phyloP scores from a whole-genome alignment of 1,284 basidiomycete genomes.

The Rhodofomes roseus region DNA sequence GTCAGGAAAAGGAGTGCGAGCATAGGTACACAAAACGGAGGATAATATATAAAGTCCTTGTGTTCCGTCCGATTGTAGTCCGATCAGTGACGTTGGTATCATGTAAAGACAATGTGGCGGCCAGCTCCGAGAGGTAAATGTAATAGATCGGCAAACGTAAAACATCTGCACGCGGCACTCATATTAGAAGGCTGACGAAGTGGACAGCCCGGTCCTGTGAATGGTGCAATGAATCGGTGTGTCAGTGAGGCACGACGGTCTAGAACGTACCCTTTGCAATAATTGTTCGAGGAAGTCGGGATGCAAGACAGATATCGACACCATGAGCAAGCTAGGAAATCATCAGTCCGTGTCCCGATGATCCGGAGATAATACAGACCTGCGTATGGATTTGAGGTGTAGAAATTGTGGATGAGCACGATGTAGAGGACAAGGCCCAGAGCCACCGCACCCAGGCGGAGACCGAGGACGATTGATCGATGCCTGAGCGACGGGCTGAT shows the following conservation, averaged over 20 bases:
- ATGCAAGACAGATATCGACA: conserved; percentile 90
- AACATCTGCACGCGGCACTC: neutral
- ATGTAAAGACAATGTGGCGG: neutral
- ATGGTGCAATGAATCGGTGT: neutral
- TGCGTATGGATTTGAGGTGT: conserved; percentile 77
- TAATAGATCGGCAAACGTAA: neutral
- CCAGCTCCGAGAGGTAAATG: neutral
- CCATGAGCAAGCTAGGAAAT: conserved; percentile 70
- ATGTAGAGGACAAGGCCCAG: conserved; percentile 80
- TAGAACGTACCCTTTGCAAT: conserved; percentile 61
- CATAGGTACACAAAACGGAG: neutral
- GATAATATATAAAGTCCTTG: neutral
- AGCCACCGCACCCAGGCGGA: conserved; percentile 72
- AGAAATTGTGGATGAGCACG: conserved; percentile 85
- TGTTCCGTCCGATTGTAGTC: neutral
- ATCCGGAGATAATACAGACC: conserved; percentile 39
- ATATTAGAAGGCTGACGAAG: neutral
- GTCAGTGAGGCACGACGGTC: neutral
- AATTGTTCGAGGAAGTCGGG: conserved; percentile 73
- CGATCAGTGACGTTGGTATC: neutral
- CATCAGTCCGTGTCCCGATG: neutral
- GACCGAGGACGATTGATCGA: conserved; percentile 68
- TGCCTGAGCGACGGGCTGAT: conserved; percentile 78
- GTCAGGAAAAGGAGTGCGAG: neutral
- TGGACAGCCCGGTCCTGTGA: conserved; percentile 31